A percentile compares a stretch with the other conserved stretches of the same genome.
Conservation (phyloP, 257 asterid genomes). For the Perilla frutescens region DNA sequence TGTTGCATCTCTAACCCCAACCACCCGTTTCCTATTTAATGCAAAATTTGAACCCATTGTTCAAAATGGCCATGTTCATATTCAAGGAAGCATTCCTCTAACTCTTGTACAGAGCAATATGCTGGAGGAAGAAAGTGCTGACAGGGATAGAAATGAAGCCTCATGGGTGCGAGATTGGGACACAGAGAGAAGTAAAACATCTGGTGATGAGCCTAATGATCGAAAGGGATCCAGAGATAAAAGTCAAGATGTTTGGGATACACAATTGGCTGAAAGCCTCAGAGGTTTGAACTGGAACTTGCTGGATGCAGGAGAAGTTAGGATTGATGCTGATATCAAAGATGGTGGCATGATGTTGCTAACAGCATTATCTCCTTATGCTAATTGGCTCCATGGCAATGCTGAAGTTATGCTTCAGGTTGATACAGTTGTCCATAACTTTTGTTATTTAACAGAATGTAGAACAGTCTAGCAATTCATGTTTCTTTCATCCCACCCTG, state of each 20-base stretch:
- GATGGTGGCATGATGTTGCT: constrained; percentile 99
- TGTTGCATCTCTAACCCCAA: constrained; percentile 95
- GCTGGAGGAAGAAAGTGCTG: constrained; percentile 69
- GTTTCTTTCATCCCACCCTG: background rate
- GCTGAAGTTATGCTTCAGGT: constrained; percentile 99
- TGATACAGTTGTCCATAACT: constrained; percentile 31
- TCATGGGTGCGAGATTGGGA: constrained; percentile 82
- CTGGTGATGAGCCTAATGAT: constrained; percentile 72
- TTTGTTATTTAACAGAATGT: constrained; percentile 16
- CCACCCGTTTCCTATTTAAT: constrained; percentile 85
- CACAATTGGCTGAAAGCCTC: constrained; percentile 90
- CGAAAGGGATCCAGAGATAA: constrained; percentile 77
- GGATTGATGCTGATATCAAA: constrained; percentile 95
- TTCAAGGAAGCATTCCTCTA: constrained; percentile 96
- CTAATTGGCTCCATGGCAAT: constrained; percentile 97
- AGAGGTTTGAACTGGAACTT: constrained; percentile 95
- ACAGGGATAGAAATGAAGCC: constrained; percentile 70
- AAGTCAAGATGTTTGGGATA: constrained; percentile 87
- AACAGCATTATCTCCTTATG: constrained; percentile 96
- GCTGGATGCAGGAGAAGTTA: constrained; percentile 94
- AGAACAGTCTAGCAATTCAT: background rate
- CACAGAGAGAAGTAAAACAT: constrained; percentile 60
- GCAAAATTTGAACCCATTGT: constrained; percentile 93
- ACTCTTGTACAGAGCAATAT: constrained; percentile 67
- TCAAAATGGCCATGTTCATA: constrained; percentile 88